phyloP scores from a whole-genome alignment of 352 stramenopile genomes.

The Thalassiosira livingstoniorum region DNA sequence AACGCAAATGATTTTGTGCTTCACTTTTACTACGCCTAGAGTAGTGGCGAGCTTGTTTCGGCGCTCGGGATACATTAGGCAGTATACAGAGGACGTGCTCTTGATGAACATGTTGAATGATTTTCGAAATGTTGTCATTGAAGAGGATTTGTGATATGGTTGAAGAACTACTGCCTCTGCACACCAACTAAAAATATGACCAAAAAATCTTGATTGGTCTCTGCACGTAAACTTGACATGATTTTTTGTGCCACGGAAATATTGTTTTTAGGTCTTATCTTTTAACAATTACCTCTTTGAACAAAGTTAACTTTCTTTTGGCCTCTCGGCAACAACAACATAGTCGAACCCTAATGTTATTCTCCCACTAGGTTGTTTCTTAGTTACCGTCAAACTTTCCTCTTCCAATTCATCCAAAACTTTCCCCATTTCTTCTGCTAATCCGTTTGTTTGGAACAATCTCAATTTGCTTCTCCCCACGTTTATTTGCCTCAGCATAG shows the following conservation, averaged over 20 bases:
- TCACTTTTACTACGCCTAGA: constrained; percentile 69
- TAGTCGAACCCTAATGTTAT: constrained; percentile 91
- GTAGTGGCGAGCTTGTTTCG: constrained; percentile 64
- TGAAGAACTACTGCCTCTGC: too few species aligned
- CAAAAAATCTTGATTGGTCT: too few species aligned
- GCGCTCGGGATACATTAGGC: constrained; percentile 54
- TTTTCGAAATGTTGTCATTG: constrained; percentile 71
- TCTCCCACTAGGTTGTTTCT: constrained; percentile 34
- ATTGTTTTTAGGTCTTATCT: too few species aligned
- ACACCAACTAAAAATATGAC: too few species aligned
- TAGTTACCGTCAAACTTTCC: constrained; percentile 75
- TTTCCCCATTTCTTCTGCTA: constrained; percentile 70
- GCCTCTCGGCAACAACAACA: constrained; percentile 86
- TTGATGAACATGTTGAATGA: constrained; percentile 62
- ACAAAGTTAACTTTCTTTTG: constrained; percentile 22
- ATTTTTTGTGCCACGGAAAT: too few species aligned
- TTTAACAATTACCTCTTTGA: too few species aligned
- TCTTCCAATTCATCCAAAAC: constrained; percentile 85
- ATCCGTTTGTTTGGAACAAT: constrained; percentile 83
- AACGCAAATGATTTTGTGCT: constrained; percentile 69
- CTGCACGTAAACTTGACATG: too few species aligned
- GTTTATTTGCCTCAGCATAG: constrained; percentile 90
- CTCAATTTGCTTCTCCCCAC: constrained; percentile 89
- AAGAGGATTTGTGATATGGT: constrained; percentile 51
- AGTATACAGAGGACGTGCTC: constrained; percentile 73